Evolutionary conservation across 208 protist species (phyloP).

Genomic region (Leishmania amazonensis): DNA sequence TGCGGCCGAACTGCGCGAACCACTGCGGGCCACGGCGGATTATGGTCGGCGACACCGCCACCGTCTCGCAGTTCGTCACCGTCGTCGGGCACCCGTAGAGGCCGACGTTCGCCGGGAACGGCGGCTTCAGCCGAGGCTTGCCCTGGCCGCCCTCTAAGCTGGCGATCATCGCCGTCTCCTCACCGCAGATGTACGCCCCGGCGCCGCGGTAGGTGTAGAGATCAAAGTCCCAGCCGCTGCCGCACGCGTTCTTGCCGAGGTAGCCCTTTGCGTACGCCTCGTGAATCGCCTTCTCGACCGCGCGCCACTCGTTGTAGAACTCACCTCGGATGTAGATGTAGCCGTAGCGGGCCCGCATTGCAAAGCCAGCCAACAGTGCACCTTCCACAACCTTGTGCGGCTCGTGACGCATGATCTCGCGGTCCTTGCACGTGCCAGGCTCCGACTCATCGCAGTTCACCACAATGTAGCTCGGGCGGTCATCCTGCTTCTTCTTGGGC

Average conservation of each 20-base stretch:
- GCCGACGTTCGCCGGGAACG: slow-evolving; percentile 98
- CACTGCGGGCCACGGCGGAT: slow-evolving; percentile 92
- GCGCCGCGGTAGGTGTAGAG: slow-evolving; percentile 98
- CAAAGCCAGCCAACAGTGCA: slow-evolving; percentile 96
- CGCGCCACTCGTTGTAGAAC: slow-evolving; percentile 97
- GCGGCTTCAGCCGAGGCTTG: slow-evolving; percentile 98
- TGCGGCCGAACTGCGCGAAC: slow-evolving; percentile 97
- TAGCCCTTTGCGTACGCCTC: slow-evolving; percentile 97
- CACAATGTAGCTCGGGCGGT: slow-evolving; percentile 97
- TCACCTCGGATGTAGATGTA: slow-evolving; percentile 99
- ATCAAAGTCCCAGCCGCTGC: slow-evolving; percentile 98
- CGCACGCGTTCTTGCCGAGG: slow-evolving; percentile 97
- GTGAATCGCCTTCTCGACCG: slow-evolving; percentile 95
- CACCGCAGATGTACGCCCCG: slow-evolving; percentile 99
- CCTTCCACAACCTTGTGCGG: slow-evolving; percentile 99
- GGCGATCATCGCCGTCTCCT: slow-evolving; percentile 98
- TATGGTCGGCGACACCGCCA: slow-evolving; percentile 97
- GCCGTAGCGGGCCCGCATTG: slow-evolving; percentile 96
- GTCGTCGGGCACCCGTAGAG: slow-evolving; percentile 99
- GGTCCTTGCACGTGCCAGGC: slow-evolving; percentile 99
- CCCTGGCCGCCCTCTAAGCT: slow-evolving; percentile 97
- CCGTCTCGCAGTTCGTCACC: slow-evolving; percentile 99
- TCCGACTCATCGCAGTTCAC: slow-evolving; percentile 99
- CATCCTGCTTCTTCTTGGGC: slow-evolving; percentile 93
- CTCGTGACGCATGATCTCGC: slow-evolving; percentile 99